These are phyloP conservation scores for Paecilomyces formosus DNA, from an alignment of 2,329 filamentous ascomycete species.

Conservation along the genomic window DNA sequence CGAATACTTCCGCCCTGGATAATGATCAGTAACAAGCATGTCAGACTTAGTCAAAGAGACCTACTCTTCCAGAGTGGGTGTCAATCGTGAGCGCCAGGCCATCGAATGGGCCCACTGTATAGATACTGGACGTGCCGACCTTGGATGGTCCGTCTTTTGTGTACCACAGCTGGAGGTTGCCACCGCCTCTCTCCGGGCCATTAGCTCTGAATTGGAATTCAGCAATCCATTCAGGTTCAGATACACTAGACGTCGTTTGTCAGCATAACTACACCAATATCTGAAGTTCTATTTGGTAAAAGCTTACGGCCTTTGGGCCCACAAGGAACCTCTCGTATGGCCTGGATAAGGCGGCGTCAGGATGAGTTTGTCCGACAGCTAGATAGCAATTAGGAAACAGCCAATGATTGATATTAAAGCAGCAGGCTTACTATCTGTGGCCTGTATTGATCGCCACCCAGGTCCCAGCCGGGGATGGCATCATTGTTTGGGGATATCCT, in stretches of 20 bases:
- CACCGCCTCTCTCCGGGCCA: conserved; percentile 75
- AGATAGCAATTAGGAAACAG: neutral
- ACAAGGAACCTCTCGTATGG: conserved; percentile 74
- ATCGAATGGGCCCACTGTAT: conserved; percentile 78
- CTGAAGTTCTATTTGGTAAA: neutral
- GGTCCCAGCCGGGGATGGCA: conserved; percentile 49
- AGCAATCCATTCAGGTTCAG: conserved; percentile 64
- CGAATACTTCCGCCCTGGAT: conserved; percentile 66
- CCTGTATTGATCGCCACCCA: conserved; percentile 48
- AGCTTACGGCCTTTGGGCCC: conserved; percentile 56
- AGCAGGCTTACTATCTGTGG: conserved; percentile 42
- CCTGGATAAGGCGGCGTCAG: conserved; percentile 84
- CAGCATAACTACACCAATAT: neutral
- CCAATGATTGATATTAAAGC: conserved; percentile 7
- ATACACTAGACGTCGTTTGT: conserved; percentile 19
- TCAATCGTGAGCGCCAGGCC: conserved; percentile 85
- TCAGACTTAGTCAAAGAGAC: conserved; percentile 1
- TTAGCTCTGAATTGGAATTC: conserved; percentile 83
- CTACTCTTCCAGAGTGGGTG: conserved; percentile 62
- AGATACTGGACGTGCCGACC: conserved; percentile 69
- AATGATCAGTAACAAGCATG: conserved; percentile 7
- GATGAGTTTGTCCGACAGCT: conserved; percentile 82
- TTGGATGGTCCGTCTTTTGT: conserved; percentile 58
- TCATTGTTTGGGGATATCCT: conserved; percentile 55
- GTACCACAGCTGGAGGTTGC: conserved; percentile 93